phyloP scores from a whole-genome alignment of 208 protist species.

The Leishmania guyanensis region DNA sequence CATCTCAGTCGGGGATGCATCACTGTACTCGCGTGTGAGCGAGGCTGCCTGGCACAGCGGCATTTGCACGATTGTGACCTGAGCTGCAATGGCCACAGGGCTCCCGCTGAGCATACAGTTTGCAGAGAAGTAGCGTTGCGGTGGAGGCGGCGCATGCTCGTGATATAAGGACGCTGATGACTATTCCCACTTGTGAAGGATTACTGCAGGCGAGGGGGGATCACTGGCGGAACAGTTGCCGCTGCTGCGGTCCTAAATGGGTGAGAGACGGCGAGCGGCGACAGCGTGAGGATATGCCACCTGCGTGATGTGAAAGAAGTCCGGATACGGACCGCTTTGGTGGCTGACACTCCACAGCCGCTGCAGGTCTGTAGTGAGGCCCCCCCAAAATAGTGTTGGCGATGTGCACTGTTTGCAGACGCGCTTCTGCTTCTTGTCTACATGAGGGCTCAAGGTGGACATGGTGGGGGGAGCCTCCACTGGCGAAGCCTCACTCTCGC shows the following conservation, averaged over 20 bases:
- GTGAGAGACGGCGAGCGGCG: neutral
- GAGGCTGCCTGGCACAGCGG: neutral
- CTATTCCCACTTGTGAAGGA: neutral
- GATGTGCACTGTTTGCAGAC: neutral
- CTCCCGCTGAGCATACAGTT: neutral
- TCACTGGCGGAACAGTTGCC: neutral
- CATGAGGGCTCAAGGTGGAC: constrained; percentile 5
- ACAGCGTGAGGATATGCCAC: neutral
- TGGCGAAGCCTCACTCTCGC: constrained; percentile 4
- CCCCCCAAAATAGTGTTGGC: neutral
- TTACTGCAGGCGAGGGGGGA: neutral
- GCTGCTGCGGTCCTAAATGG: neutral
- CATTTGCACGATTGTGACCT: neutral
- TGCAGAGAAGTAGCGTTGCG: neutral
- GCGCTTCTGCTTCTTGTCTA: constrained; percentile 9
- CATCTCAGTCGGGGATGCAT: constrained; percentile 1
- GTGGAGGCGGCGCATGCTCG: neutral
- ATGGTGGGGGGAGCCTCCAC: neutral
- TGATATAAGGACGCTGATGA: neutral
- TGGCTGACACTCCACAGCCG: neutral
- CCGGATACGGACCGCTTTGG: neutral
- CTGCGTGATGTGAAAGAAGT: neutral
- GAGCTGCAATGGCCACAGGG: neutral
- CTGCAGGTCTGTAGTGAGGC: neutral
- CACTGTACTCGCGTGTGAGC: constrained; percentile 14